phyloP scores from a whole-genome alignment of 148 eudicot genomes.

The Vaccinium vitisidaea region DNA sequence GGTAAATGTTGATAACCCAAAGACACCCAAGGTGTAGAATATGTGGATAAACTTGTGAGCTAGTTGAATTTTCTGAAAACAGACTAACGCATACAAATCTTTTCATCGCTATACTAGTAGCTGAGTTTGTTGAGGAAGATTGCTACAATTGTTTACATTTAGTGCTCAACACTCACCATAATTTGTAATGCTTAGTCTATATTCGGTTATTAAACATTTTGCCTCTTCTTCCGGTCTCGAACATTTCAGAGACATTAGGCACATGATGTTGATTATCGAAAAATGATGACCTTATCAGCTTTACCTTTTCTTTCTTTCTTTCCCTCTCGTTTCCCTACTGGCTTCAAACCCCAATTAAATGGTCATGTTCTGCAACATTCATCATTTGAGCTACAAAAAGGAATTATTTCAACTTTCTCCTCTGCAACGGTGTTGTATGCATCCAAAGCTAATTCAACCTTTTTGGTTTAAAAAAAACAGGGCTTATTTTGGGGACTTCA shows the following conservation, averaged over 20 bases:
- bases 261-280: not conserved
- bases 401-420: not conserved
- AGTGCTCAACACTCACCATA: not conserved
- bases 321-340: too few species aligned
- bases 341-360: not conserved
- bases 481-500: conserved; percentile 58
- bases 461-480: conserved; percentile 33
- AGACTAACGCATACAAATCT: not conserved
- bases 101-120: not conserved
- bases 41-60: not conserved
- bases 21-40: not conserved
- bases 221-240: not conserved
- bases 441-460: not conserved
- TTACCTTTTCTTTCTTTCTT: not conserved
- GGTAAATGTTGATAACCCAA: conserved; percentile 38
- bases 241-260: not conserved
- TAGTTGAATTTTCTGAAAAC: not conserved
- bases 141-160: not conserved
- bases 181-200: not conserved
- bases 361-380: not conserved
- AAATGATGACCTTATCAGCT: not conserved
- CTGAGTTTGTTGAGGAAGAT: not conserved
- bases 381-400: not conserved
- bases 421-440: not conserved
- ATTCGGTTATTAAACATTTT: not conserved